phyloP scores from a whole-genome alignment of 106 monocot species.

The Phalaenopsis equestris region DNA sequence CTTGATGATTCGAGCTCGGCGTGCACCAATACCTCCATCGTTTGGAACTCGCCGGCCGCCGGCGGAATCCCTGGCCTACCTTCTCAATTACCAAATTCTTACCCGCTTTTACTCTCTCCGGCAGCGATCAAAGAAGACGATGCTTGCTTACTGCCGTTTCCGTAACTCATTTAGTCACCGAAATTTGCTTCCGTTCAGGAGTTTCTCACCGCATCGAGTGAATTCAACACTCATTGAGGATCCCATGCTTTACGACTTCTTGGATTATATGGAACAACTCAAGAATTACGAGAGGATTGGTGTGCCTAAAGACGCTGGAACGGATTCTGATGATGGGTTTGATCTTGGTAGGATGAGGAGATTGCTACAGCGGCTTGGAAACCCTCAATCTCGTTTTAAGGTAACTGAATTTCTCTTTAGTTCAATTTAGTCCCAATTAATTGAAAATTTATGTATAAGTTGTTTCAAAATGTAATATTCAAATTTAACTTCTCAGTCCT shows the following conservation, averaged over 20 bases:
- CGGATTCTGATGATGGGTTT: constrained; percentile 81
- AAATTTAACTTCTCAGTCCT: not conserved
- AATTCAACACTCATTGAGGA: constrained; percentile 31
- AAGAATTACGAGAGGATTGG: constrained; percentile 75
- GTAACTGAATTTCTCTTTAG: constrained; percentile 16
- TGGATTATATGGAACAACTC: constrained; percentile 76
- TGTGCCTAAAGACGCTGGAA: constrained; percentile 67
- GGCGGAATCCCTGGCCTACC: not conserved
- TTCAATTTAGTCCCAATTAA: too few species aligned
- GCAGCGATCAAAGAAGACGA: not conserved
- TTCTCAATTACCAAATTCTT: not conserved
- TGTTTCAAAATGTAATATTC: not conserved
- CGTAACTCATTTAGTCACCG: not conserved
- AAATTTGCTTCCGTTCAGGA: not conserved
- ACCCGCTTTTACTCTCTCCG: not conserved
- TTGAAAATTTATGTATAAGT: not conserved
- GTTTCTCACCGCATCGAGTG: not conserved
- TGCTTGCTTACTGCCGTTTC: not conserved
- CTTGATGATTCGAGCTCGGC: not conserved
- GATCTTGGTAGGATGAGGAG: constrained; percentile 94
- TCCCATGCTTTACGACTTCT: constrained; percentile 37
- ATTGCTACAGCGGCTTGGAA: constrained; percentile 52
- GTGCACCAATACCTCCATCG: not conserved
- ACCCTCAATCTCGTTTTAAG: constrained; percentile 63
- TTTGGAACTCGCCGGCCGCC: not conserved